Evolutionary conservation across 163 green algal species (phyloP).

Genomic region (Volvox carteri): DNA sequence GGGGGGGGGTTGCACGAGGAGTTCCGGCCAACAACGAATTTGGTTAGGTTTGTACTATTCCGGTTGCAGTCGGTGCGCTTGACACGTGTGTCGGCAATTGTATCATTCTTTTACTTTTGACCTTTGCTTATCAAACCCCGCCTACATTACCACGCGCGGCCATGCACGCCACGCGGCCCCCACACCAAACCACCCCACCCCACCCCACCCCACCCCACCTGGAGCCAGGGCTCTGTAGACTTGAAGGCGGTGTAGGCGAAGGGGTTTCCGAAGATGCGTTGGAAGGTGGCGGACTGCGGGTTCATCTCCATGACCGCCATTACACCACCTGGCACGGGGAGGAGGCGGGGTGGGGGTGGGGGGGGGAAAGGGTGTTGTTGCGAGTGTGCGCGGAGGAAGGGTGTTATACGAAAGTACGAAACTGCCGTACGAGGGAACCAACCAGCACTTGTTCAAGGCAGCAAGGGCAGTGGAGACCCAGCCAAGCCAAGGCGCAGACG

Average conservation of each 20-base stretch:
- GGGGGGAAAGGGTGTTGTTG: neutral
- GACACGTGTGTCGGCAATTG: neutral
- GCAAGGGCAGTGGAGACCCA: no score
- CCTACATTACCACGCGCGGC: neutral
- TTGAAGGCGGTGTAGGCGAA: conserved; percentile 87
- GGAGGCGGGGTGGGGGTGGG: neutral
- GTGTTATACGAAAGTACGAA: no score
- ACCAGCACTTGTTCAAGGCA: no score
- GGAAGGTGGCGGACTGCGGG: conserved; percentile 72
- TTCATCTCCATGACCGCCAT: conserved; percentile 87
- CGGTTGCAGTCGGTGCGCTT: neutral
- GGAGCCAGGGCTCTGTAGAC: conserved; percentile 85
- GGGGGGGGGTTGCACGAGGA: neutral
- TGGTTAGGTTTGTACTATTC: neutral
- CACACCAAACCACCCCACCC: neutral
- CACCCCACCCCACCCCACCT: conserved; percentile 38
- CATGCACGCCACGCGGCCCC: neutral
- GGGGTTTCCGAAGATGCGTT: conserved; percentile 81
- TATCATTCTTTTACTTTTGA: neutral
- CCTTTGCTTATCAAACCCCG: neutral
- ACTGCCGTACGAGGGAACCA: no score
- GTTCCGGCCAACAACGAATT: neutral
- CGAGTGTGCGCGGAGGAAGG: neutral
- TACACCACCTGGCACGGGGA: conserved; percentile 7
- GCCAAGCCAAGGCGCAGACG: no score